A percentile compares a stretch with the other conserved stretches of the same genome.
Conservation (phyloP, 306 rosid species). For the Corylus americana region DNA sequence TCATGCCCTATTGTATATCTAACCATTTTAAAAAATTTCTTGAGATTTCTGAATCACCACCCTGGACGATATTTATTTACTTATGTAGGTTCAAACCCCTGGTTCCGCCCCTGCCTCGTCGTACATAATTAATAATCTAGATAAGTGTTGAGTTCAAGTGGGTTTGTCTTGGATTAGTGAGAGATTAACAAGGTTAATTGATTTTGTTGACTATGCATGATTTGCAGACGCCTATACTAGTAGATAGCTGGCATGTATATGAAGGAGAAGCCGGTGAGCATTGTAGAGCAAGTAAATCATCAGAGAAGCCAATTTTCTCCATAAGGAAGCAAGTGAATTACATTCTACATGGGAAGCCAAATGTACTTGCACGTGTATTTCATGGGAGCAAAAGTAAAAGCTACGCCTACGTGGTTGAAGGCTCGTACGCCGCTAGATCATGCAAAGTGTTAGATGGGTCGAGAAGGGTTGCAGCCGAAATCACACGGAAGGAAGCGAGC, state of each 20-base stretch:
- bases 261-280: slow-evolving; percentile 53
- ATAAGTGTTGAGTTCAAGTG: too few relatives aligned
- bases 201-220: slow-evolving; percentile 1
- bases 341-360: slow-evolving; percentile 41
- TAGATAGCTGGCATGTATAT: slow-evolving; percentile 62
- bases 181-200: too few relatives aligned
- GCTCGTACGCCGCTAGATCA: slow-evolving; percentile 57
- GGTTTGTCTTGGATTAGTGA: too few relatives aligned
- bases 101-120: too few relatives aligned
- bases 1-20: too few relatives aligned
- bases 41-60: too few relatives aligned
- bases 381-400: slow-evolving; percentile 32
- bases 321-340: slow-evolving; percentile 54
- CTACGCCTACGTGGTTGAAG: slow-evolving; percentile 49
- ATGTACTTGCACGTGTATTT: slow-evolving; percentile 49
- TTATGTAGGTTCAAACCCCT: too few relatives aligned
- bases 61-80: too few relatives aligned
- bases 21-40: too few relatives aligned
- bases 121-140: too few relatives aligned
- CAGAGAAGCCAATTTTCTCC: slow-evolving; percentile 49
- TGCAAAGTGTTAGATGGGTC: slow-evolving; percentile 69
- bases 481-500: slow-evolving; percentile 61
- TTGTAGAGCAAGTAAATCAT: slow-evolving; percentile 13
- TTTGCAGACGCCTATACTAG: slow-evolving; percentile 56
- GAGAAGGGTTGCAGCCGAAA: slow-evolving; percentile 64